Base-by-base conservation (phyloP, 73 alveolate genomes). In the Effrenium voratum region DNA sequence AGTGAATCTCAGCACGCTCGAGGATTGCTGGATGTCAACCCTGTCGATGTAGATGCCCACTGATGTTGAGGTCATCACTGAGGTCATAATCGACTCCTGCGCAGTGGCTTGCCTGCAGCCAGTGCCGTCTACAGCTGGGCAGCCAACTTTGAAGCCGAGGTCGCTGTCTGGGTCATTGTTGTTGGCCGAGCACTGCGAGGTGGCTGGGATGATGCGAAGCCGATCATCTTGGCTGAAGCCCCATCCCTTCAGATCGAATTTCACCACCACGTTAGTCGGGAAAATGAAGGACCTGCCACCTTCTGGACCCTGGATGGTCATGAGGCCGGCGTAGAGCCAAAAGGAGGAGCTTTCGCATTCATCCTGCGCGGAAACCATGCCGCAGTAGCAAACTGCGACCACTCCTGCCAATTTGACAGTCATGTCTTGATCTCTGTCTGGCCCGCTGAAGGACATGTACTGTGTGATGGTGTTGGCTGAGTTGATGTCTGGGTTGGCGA, bases 81-180 rank as follows among this genome's bases (percentile, higher is more conserved):
- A 66, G 44, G 97, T 90, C 45, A 30, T 24, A 44, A 90, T 90
- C 40, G 97, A 90, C 97, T 90, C 97, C 19, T 86, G 28, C 24
- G 73, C 26, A 22, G 81, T 75, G 40, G 97, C 97, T 50, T 90
- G 97, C 97, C 97, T 90, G 97, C 97, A 90, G 86, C 97, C 97
- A 41, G 66, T 79, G 43, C 97, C 97, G 55, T 90, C 75, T n/a
- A 90, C 75, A 76, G 97, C 97, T 1, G 97, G 97, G 32, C 97
- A 90, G 43, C 75, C 75, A 12, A 90, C 97, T 90, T 90, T 90
- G 87, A 90, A 90, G 97, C 82, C 75, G 59, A 44, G n/a, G 76
- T 90, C 82, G 75, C 87, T 66, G 59, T 44, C 83, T 26, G 97
- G 97, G 75, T 90, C 57, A 55, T 90, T 90, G 76, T 79, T 79